Evolutionary conservation across 1,284 basidiomycete species (phyloP), one percentile per base, ranked within the genome.

Genomic region (Austroboletus rostrupii): DNA sequence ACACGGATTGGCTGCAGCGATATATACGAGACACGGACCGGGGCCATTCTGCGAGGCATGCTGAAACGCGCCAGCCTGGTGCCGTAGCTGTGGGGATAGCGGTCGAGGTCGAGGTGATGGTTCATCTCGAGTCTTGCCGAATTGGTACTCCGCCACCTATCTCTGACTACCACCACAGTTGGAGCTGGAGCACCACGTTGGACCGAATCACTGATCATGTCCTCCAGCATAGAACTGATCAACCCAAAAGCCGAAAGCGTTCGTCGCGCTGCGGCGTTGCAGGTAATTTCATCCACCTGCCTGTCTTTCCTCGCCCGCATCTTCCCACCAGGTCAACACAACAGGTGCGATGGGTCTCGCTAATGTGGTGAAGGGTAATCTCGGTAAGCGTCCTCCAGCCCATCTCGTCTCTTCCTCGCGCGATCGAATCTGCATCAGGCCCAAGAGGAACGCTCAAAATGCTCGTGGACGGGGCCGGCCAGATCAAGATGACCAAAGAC

Each of bases 401-500:
- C 52, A 61, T 53, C 53, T 53, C 52, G 45, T 52, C 43, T 28
- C 50, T 52, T 54, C 42, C 39, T 46, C 50, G 42, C 38, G 44
- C 47, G 56, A 61, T 60, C 52, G 50, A 56, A 53, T 41, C 48
- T 52, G 50, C 40, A 58, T 47, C 55, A 96, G 93, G 94, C 42
- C 94, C 94, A 17, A 77, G 93, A 70, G 94, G 95, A 54, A 98
- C 96, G 3, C 83, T 98, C 60, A 99, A 99, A 78, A 97, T 99
- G 95, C 85, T 99, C 42, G 97, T 99, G 43, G 97, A 99, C 71
- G 97, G 97, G 53, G 80, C 95, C n/a, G 97, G 97, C 14, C 93
- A 97, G 76, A 95, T 99, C 72, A 99, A 98, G 80, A 97, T 99
- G 92, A 99, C 97, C 61, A 99, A 99, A 77, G 97, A 99, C 67